Percentiles rank a stretch among this genome's conserved stretches.
Evolutionary conservation across 371 early-diverging fungal genomes (phyloP).

Genomic region (Rhizopus delemar): DNA sequence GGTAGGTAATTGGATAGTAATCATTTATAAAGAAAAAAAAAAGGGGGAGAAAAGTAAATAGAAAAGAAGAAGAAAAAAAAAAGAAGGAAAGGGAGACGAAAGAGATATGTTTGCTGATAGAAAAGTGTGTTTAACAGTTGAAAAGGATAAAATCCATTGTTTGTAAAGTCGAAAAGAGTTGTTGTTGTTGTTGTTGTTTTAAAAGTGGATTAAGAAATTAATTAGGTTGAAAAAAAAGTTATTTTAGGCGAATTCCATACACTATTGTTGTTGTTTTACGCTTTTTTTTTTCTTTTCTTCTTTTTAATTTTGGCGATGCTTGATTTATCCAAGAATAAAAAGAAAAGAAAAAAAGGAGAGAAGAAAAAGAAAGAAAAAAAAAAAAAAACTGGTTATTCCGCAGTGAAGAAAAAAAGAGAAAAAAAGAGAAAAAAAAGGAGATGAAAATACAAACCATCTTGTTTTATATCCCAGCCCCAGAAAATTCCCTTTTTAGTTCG

Average conservation of each 20-base stretch:
- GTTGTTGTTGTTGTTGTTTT: not conserved
- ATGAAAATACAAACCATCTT: too few relatives aligned
- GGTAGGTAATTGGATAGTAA: constrained; percentile 4
- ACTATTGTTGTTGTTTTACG: not conserved
- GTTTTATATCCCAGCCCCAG: not conserved
- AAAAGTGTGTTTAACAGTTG: not conserved
- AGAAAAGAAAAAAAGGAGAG: not conserved
- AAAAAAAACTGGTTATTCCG: constrained; percentile 4
- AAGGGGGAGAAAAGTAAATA: not conserved
- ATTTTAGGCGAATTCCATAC: constrained; percentile 3
- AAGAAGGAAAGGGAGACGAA: not conserved
- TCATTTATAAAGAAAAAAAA: not conserved
- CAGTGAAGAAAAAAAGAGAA: constrained; percentile 5
- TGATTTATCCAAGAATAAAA: not conserved
- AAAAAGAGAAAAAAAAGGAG: not conserved
- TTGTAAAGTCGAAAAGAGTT: not conserved
- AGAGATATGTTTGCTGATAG: not conserved
- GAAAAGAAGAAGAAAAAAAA: not conserved
- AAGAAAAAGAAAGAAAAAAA: not conserved
- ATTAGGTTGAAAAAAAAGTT: not conserved
- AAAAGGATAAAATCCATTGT: not conserved
- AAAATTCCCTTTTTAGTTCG: not conserved
- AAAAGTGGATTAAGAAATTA: not conserved
- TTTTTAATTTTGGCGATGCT: not conserved
- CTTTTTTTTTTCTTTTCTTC: constrained; percentile 12